Conservation (phyloP, 495 filamentous ascomycete genomes). For the Diplogelasinospora grovesii region DNA sequence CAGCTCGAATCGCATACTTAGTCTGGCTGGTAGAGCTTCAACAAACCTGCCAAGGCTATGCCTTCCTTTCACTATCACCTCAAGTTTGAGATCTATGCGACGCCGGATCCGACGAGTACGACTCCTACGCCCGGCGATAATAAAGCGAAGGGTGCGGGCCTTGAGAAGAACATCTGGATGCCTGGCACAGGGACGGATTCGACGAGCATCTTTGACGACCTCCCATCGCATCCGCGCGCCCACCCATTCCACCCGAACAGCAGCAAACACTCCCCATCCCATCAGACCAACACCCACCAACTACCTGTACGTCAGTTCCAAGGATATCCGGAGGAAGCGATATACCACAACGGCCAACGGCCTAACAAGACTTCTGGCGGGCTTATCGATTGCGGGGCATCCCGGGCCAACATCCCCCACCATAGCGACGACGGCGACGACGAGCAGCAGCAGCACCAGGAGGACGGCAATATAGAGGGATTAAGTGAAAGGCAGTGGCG, state of each 20-base stretch:
- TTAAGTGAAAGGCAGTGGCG: slow-evolving; percentile 27
- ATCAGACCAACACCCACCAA: no score
- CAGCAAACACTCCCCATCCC: slow-evolving; percentile 3
- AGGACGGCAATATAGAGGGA: slow-evolving; percentile 17
- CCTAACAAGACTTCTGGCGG: slow-evolving; percentile 1
- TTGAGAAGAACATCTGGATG: slow-evolving; percentile 29
- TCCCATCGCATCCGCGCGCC: slow-evolving; percentile 38
- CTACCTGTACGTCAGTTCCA: no score
- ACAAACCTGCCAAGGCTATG: slow-evolving; percentile 34
- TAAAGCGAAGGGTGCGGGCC: slow-evolving; percentile 3
- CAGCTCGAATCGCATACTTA: no score
- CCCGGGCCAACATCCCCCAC: slow-evolving; percentile 20
- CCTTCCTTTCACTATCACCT: slow-evolving; percentile 88
- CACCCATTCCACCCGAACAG: no score
- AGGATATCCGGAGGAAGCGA: no score
- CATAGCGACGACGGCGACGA: slow-evolving; percentile 13
- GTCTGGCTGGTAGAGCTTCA: slow-evolving; percentile 13
- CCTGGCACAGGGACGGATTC: slow-evolving; percentile 25
- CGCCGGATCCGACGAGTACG: slow-evolving; percentile 32
- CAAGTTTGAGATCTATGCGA: slow-evolving; percentile 71
- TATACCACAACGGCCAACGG: no score
- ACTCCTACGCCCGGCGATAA: no score
- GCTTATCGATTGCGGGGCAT: slow-evolving; percentile 41
- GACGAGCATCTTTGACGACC: slow-evolving; percentile 38
- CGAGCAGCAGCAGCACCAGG: not conserved